phyloP scores from a whole-genome alignment of 257 asterid genomes.

The Nicotiana benthamiana region DNA sequence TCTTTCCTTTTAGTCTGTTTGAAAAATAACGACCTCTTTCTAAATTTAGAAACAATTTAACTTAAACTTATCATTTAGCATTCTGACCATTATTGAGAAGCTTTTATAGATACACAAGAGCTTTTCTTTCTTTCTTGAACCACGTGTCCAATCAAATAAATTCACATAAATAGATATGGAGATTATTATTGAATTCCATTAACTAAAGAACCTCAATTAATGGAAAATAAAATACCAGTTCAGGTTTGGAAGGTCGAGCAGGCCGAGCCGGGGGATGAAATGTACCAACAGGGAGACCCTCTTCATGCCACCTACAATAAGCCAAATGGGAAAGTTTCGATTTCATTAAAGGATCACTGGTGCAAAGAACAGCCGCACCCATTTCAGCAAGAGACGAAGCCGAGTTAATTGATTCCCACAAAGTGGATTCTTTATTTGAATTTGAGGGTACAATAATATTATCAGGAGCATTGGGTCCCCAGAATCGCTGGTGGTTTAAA shows the following conservation, averaged over 20 bases:
- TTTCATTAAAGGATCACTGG: slow-evolving; percentile 65
- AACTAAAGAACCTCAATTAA: neutral
- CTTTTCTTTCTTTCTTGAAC: too few species aligned
- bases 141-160: too few species aligned
- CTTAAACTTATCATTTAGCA: too few species aligned
- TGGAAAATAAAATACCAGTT: slow-evolving; percentile 32
- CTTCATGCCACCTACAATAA: slow-evolving; percentile 52
- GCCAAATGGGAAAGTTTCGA: slow-evolving; percentile 76
- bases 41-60: too few species aligned
- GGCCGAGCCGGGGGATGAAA: slow-evolving; percentile 51
- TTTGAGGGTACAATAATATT: neutral
- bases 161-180: neutral
- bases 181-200: too few species aligned
- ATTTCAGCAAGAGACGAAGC: slow-evolving; percentile 80
- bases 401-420: slow-evolving; percentile 11
- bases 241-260: slow-evolving; percentile 76
- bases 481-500: slow-evolving; percentile 50
- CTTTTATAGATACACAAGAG: too few species aligned
- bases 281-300: slow-evolving; percentile 63
- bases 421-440: slow-evolving; percentile 12
- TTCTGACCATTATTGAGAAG: too few species aligned
- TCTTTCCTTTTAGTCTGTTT: too few species aligned
- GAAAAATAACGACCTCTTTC: too few species aligned
- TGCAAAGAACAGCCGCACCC: slow-evolving; percentile 65
- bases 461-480: slow-evolving; percentile 84